phyloP scores from a whole-genome alignment of 2,329 filamentous ascomycete species.

The Trichoderma hamatum region DNA sequence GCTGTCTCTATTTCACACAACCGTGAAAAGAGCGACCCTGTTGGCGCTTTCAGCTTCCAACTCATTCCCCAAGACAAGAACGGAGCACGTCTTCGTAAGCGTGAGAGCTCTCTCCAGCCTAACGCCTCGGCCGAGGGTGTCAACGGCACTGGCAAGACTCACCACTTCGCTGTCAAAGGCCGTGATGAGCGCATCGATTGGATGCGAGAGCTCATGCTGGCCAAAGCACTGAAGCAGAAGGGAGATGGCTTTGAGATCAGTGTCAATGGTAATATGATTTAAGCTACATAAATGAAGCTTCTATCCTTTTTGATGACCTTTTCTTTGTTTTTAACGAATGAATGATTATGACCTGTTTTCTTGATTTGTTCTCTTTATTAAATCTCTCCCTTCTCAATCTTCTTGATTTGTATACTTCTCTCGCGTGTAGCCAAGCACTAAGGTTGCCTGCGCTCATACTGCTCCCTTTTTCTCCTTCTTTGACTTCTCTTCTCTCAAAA shows the following conservation, averaged over 20 bases:
- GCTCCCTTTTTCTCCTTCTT: not conserved
- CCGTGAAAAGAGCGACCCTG: conserved; percentile 58
- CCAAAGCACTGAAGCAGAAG: conserved; percentile 84
- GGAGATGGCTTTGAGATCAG: conserved; percentile 80
- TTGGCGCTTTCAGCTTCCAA: conserved; percentile 80
- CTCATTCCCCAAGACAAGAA: conserved; percentile 71
- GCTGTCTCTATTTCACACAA: conserved; percentile 66
- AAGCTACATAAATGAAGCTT: conserved; percentile 28
- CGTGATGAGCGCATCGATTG: conserved; percentile 94
- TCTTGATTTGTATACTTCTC: conserved; percentile 18
- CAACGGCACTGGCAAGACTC: conserved; percentile 75
- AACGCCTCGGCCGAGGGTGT: conserved; percentile 47
- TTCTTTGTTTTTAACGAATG: conserved; percentile 20
- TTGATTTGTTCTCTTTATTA: conserved; percentile 3
- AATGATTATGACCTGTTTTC: conserved; percentile 21
- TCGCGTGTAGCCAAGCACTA: not conserved
- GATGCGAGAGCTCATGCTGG: conserved; percentile 93
- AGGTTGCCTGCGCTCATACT: not conserved
- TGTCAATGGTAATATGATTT: conserved; percentile 79
- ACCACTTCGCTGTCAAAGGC: conserved; percentile 88
- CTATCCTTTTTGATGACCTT: conserved; percentile 23
- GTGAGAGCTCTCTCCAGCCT: conserved; percentile 52
- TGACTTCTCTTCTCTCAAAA: not conserved
- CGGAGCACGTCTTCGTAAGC: conserved; percentile 56
- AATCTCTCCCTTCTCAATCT: conserved; percentile 31